Evolutionary conservation across 2,329 filamentous ascomycete species (phyloP).

Genomic region (Hirsutella minnesotensis): DNA sequence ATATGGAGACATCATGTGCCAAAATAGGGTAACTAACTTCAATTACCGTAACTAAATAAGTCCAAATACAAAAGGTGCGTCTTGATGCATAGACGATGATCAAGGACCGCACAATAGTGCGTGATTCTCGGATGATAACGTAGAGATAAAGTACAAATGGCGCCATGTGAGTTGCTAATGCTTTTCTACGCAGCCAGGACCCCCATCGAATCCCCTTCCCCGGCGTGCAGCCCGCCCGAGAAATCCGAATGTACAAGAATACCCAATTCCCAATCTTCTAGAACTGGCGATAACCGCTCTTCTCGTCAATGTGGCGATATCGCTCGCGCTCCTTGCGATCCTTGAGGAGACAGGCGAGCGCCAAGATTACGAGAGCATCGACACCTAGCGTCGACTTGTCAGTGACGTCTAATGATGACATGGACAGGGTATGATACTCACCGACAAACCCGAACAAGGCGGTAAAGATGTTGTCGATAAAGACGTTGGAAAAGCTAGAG

Average conservation of each 20-base stretch:
- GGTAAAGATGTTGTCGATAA: constrained; percentile 68
- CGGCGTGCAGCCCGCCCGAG: neutral
- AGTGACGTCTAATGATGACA: too few species aligned
- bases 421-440: constrained; percentile 16
- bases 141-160: too few species aligned
- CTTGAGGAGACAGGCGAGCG: constrained; percentile 66
- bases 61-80: too few species aligned
- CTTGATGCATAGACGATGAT: too few species aligned
- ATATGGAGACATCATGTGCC: too few species aligned
- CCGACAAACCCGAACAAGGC: constrained; percentile 70
- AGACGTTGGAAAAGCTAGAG: constrained; percentile 55
- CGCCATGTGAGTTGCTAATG: too few species aligned
- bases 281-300: constrained; percentile 39
- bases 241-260: neutral
- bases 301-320: constrained; percentile 73
- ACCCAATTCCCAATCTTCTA: neutral
- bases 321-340: constrained; percentile 69
- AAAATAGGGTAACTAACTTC: too few species aligned
- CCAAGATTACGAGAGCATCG: constrained; percentile 56
- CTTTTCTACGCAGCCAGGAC: neutral
- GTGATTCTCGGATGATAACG: too few species aligned
- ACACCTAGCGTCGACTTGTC: constrained; percentile 30
- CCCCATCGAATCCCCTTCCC: neutral
- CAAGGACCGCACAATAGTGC: too few species aligned
- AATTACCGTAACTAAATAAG: too few species aligned